Evolutionary conservation across 768 basidiomycete species (phyloP).

Genomic region (Tubosaeta sp.): DNA sequence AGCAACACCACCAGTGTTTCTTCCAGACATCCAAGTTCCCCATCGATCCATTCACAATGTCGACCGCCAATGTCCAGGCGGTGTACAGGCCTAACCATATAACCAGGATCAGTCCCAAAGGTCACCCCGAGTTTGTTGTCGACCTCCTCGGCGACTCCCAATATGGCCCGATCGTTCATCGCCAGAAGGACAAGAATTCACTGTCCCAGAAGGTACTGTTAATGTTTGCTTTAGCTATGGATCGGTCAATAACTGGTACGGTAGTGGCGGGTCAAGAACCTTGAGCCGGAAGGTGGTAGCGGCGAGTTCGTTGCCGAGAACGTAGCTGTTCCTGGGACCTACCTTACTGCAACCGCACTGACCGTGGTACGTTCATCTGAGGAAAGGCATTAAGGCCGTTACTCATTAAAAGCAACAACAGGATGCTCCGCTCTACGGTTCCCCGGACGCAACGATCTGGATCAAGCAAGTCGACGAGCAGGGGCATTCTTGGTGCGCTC

Average conservation of each 20-base stretch:
- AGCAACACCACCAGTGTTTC: too few species aligned
- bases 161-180: neutral
- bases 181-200: neutral
- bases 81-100: neutral
- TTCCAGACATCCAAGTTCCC: too few species aligned
- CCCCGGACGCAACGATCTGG: neutral
- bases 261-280: neutral
- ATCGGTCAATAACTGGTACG: neutral
- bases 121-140: neutral
- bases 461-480: neutral
- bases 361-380: neutral
- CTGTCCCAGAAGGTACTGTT: neutral
- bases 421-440: neutral
- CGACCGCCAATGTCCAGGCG: too few species aligned
- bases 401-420: neutral
- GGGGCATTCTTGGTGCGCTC: neutral
- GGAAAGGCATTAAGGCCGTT: neutral
- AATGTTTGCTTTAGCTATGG: neutral
- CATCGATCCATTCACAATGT: too few species aligned
- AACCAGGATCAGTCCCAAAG: neutral
- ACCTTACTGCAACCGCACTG: neutral
- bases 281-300: neutral
- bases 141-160: neutral
- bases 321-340: neutral
- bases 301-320: neutral